A percentile compares a stretch with the other conserved stretches of the same genome.
These are phyloP conservation scores for Calonectria montana DNA, from an alignment of 2,329 filamentous ascomycete genomes.

Conservation along the genomic window DNA sequence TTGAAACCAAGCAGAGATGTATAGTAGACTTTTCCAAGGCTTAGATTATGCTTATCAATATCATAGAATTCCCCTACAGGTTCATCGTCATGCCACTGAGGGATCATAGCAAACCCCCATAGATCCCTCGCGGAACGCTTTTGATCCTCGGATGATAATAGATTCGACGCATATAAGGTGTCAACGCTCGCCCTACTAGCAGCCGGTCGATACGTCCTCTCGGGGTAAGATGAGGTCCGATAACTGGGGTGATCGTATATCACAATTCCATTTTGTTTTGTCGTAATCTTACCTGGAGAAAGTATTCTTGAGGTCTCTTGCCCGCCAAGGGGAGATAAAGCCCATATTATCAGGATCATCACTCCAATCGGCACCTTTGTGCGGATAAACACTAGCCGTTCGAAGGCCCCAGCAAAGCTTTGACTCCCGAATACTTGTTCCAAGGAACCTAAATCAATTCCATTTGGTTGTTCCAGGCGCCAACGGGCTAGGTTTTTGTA, in stretches of 20 bases:
- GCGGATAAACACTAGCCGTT: constrained; percentile 5
- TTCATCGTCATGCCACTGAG: constrained; percentile 5
- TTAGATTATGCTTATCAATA: not conserved
- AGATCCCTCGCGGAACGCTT: constrained; percentile 14
- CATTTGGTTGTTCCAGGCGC: constrained; percentile 7
- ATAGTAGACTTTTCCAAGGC: not conserved
- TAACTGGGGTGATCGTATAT: constrained; percentile 12
- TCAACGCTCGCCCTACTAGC: not conserved
- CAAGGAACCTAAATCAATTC: constrained; percentile 8
- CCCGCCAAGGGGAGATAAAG: constrained; percentile 17
- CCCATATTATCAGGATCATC: not conserved
- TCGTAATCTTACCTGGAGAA: not conserved
- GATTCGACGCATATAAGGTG: constrained; percentile 2
- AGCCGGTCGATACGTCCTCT: not conserved
- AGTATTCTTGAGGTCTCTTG: constrained; percentile 15
- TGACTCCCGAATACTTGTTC: constrained; percentile 25
- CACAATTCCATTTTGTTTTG: not conserved
- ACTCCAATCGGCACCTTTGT: not conserved
- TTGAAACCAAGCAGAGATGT: constrained; percentile 14
- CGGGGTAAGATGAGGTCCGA: not conserved
- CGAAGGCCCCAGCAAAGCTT: constrained; percentile 19
- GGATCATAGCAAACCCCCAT: constrained; percentile 14
- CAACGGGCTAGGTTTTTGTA: constrained; percentile 21
- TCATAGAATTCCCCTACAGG: not conserved
- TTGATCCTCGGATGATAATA: constrained; percentile 10